phyloP scores from a whole-genome alignment of 495 filamentous ascomycete species.

The Trichoderma asperelloides region DNA sequence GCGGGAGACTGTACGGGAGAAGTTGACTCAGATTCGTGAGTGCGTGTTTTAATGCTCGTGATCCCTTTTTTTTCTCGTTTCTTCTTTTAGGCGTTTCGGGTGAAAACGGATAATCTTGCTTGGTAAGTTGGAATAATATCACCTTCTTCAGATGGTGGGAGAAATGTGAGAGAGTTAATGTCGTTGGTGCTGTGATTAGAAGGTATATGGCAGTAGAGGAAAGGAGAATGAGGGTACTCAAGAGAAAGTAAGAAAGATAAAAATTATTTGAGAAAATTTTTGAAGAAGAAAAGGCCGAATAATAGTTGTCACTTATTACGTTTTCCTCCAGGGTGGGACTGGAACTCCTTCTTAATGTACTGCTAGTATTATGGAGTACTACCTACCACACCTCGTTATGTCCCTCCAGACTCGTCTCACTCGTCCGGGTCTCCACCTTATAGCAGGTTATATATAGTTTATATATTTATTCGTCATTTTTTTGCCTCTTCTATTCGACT shows the following conservation, averaged over 20 bases:
- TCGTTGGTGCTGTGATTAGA: background rate
- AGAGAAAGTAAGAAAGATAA: background rate
- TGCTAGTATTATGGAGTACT: too few relatives aligned
- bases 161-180: background rate
- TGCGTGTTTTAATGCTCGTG: too few relatives aligned
- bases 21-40: too few relatives aligned
- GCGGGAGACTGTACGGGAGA: too few relatives aligned
- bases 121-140: background rate
- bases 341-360: background rate
- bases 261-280: background rate
- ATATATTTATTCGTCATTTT: too few relatives aligned
- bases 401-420: too few relatives aligned
- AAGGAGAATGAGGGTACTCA: background rate
- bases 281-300: too few relatives aligned
- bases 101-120: too few relatives aligned
- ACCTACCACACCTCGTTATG: too few relatives aligned
- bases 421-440: too few relatives aligned
- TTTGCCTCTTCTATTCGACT: too few relatives aligned
- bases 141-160: background rate
- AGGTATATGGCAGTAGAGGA: background rate
- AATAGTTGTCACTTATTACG: background rate
- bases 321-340: background rate
- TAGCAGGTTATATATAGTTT: too few relatives aligned
- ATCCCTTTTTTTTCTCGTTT: background rate
- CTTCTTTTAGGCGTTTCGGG: background rate